Conservation (phyloP, 352 stramenopile species). For the Globisporangium rhizosaccharum region DNA sequence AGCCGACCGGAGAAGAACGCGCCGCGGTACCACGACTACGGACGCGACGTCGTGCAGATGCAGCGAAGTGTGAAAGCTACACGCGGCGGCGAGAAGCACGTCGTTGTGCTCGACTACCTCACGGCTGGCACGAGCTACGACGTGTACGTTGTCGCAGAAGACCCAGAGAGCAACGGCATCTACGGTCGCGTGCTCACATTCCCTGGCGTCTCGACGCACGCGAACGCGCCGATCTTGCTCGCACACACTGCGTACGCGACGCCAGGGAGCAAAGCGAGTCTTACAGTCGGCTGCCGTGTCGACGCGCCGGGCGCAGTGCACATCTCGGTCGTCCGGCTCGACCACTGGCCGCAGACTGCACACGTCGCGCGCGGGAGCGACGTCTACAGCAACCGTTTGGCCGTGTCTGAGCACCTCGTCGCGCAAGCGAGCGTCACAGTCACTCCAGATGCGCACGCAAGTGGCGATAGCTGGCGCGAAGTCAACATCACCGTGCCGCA, state of each 20-base stretch:
- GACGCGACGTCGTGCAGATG: conserved; percentile 46
- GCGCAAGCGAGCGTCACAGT: conserved; percentile 31
- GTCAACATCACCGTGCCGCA: conserved; percentile 49
- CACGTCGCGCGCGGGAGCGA: conserved; percentile 41
- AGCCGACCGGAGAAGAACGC: conserved; percentile 22
- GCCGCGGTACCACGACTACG: conserved; percentile 52
- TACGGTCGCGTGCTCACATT: conserved; percentile 51
- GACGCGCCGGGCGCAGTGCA: conserved; percentile 55
- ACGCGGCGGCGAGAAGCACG: conserved; percentile 19
- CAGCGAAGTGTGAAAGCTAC: conserved; percentile 34
- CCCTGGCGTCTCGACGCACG: conserved; percentile 46
- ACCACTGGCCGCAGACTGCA: conserved; percentile 24
- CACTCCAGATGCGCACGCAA: conserved; percentile 14
- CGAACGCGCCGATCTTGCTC: conserved; percentile 57
- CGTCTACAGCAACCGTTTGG: conserved; percentile 60
- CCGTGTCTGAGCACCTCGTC: conserved; percentile 50
- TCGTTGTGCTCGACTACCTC: conserved; percentile 63
- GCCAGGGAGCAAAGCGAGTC: conserved; percentile 29
- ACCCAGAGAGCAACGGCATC: conserved; percentile 39
- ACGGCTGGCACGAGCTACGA: conserved; percentile 54
- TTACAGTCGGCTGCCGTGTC: conserved; percentile 62
- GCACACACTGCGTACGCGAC: conserved; percentile 63
- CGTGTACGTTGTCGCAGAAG: conserved; percentile 57
- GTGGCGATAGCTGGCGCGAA: conserved; percentile 31
- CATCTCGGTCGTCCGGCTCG: conserved; percentile 42